Conservation (phyloP, 163 green algal genomes). For the Chlorella variabilis region DNA sequence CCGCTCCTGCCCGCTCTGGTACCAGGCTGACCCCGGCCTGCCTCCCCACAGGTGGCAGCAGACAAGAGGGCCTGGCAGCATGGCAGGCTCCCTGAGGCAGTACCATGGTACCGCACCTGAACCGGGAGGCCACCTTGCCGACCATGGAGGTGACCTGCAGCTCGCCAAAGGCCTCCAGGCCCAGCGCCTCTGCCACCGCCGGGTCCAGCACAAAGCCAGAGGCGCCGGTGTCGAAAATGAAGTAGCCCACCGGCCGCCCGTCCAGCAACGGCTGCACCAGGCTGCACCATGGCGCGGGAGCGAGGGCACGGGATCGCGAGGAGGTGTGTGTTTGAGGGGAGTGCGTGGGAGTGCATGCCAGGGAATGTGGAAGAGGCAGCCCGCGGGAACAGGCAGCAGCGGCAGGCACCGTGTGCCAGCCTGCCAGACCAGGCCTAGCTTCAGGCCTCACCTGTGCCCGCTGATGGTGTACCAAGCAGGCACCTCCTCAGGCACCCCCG, state of each 20-base stretch:
- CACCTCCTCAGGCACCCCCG: background rate
- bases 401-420: too few relatives aligned
- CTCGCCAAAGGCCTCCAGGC: slow-evolving; percentile 71
- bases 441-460: slow-evolving; percentile 27
- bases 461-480: slow-evolving; percentile 26
- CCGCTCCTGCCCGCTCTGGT: too few relatives aligned
- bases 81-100: too few relatives aligned
- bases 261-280: slow-evolving; percentile 18
- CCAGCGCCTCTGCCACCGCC: slow-evolving; percentile 55
- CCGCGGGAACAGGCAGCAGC: too few relatives aligned
- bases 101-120: too few relatives aligned
- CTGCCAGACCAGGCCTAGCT: too few relatives aligned
- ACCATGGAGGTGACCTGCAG: slow-evolving; percentile 71
- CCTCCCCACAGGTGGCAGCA: background rate
- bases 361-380: too few relatives aligned
- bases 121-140: slow-evolving; percentile 63
- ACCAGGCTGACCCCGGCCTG: too few relatives aligned
- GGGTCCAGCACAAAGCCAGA: slow-evolving; percentile 70
- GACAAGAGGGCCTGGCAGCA: too few relatives aligned
- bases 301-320: too few relatives aligned
- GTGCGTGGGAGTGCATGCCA: too few relatives aligned
- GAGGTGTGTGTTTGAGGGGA: too few relatives aligned
- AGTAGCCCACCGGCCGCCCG: slow-evolving; percentile 10
- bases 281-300: background rate
- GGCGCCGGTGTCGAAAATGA: slow-evolving; percentile 48